Base-by-base conservation (phyloP, 768 basidiomycete species). In the Calvatia gigantea region DNA sequence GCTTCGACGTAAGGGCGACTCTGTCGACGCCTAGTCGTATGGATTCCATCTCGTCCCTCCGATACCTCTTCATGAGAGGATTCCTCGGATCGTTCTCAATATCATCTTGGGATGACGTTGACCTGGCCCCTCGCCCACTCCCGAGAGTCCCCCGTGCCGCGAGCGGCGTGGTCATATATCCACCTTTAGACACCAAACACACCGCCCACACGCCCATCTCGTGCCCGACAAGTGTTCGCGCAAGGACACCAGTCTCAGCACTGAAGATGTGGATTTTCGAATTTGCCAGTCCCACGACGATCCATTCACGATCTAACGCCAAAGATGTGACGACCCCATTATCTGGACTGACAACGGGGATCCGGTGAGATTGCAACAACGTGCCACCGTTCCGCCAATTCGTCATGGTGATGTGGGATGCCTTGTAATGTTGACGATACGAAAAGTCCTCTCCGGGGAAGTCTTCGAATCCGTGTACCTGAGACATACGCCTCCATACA, bases 121-220 rank as follows among this genome's bases (percentile, higher is more conserved):
- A 31, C 5, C 31, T 17, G 4, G 37, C 23, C 44, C 28, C 38
- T 12, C 39, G 38, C 27, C 3, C 41, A 46, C 21, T 32, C 50
- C 33, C 23, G n/a, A n/a, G n/a, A n/a, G n/a, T n/a, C n/a, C n/a
- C n/a, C n/a, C n/a, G n/a, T n/a, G n/a, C n/a, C n/a, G n/a, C n/a
- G n/a, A n/a, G 43, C 3, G 43, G 32, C 14, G 31, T 45, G 15
- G 44, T 51, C 47, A 56, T 51, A 51, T 51, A 59, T 19, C 85
- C 87, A n/a, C 86, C 85, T 38, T 80, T 77, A 23, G 81, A 80
- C 46, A 95, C 83, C 25, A 98, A 78, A 51, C 86, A 83, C 12
- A 97, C 83, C 12, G 89, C 87, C 95, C 95, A 98, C 1, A 97
- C 94, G n/a, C 95, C 95, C 19, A 79, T 72, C 14, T 87, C 85